Evolutionary conservation across 2,329 filamentous ascomycete species (phyloP).

Genomic region (Rosellinia necatrix): DNA sequence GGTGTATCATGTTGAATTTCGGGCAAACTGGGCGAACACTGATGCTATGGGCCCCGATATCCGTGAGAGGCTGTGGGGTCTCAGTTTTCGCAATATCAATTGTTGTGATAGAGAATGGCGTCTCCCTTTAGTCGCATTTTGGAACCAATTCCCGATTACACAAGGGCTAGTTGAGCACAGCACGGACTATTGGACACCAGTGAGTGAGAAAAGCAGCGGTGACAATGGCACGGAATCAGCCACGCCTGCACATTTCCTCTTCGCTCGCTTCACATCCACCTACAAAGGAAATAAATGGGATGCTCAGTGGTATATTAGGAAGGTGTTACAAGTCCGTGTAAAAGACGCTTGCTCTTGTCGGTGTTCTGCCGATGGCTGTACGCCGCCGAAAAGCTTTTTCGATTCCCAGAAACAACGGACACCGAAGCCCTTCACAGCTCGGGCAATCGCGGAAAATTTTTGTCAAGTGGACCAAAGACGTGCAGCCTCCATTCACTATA

Average conservation of each 20-base stretch:
- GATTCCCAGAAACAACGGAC: too few relatives aligned
- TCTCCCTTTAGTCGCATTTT: not conserved
- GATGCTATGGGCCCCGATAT: too few relatives aligned
- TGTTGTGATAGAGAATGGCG: fast-evolving
- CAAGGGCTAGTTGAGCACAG: constrained; percentile 17
- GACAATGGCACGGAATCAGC: not conserved
- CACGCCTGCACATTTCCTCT: constrained; percentile 5
- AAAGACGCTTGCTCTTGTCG: not conserved
- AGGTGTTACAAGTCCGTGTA: not conserved
- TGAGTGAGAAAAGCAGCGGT: not conserved
- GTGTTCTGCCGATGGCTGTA: constrained; percentile 3
- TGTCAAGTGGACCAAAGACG: too few relatives aligned
- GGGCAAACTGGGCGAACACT: too few relatives aligned
- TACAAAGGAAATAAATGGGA: too few relatives aligned
- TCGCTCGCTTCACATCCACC: not conserved
- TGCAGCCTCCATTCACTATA: not conserved
- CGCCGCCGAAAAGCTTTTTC: not conserved
- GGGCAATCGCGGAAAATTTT: too few relatives aligned
- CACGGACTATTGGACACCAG: constrained; percentile 14
- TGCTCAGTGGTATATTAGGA: not conserved
- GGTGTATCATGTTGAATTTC: too few relatives aligned
- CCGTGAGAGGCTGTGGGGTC: constrained; percentile 5
- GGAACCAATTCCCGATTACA: not conserved
- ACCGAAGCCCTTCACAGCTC: not conserved
- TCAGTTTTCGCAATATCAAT: constrained; percentile 5